Evolutionary conservation across 305 asterid genomes (phyloP).

Genomic region (Solanum hybrid): DNA sequence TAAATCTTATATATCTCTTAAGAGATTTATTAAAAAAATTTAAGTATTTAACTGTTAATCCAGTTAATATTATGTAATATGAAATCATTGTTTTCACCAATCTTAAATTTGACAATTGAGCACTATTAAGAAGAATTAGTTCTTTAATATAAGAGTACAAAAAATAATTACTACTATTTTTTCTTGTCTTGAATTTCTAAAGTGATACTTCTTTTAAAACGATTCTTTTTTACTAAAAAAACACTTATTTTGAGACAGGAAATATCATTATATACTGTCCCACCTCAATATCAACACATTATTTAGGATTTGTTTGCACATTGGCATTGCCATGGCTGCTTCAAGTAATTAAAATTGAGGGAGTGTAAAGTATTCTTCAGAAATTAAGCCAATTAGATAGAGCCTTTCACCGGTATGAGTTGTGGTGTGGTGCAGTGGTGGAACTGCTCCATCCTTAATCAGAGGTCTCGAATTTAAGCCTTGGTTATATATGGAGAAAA

Average conservation of each 20-base stretch:
- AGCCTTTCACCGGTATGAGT: background rate
- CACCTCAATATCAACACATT: background rate
- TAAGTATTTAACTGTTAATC: background rate
- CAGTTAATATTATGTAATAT: background rate
- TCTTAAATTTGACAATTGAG: background rate
- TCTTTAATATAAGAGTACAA: background rate
- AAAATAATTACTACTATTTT: too few relatives aligned
- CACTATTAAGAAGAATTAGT: background rate
- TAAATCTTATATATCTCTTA: too few relatives aligned
- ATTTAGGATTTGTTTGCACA: background rate
- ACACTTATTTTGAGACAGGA: background rate
- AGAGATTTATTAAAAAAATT: too few relatives aligned
- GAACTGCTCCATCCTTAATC: background rate
- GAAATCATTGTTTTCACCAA: background rate
- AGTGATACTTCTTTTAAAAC: too few relatives aligned
- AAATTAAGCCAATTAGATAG: background rate
- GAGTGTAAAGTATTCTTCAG: background rate
- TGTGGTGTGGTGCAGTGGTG: background rate
- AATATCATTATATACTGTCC: background rate
- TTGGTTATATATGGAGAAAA: background rate
- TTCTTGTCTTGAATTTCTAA: background rate
- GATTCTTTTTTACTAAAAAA: too few relatives aligned
- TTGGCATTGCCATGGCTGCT: background rate
- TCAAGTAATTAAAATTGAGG: background rate
- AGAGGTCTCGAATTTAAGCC: background rate